phyloP scores from a whole-genome alignment of 1,139 yeast genomes.

The Pneumocystis carinii region DNA sequence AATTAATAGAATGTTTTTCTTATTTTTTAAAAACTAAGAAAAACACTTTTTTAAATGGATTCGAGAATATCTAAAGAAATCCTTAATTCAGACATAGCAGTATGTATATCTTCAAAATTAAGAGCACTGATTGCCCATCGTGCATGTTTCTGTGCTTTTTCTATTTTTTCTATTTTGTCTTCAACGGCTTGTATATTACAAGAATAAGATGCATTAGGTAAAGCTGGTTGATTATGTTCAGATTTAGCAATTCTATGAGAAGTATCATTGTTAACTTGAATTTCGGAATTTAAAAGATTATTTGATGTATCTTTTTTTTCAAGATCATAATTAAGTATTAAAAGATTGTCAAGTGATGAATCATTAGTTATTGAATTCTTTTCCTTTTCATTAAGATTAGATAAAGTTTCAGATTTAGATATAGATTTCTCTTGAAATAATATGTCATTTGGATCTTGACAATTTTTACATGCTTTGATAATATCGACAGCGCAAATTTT shows the following conservation, averaged over 20 bases:
- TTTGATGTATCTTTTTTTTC: too few relatives aligned
- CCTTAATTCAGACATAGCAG: slow-evolving; percentile 64
- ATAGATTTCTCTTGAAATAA: slow-evolving; percentile 3
- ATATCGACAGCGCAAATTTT: slow-evolving; percentile 47
- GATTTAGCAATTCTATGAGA: not conserved
- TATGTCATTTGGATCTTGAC: slow-evolving; percentile 39
- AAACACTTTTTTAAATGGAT: not conserved
- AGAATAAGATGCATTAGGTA: slow-evolving; percentile 11
- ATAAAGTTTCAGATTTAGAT: slow-evolving; percentile 6
- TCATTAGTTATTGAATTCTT: not conserved
- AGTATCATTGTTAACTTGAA: too few relatives aligned
- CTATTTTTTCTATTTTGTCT: slow-evolving; percentile 44
- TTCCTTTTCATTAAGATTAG: not conserved
- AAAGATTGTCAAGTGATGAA: not conserved
- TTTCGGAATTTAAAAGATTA: too few relatives aligned
- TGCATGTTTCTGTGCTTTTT: slow-evolving; percentile 71
- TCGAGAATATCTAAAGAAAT: slow-evolving; percentile 33
- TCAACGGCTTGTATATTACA: slow-evolving; percentile 38
- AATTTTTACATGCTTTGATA: slow-evolving; percentile 31
- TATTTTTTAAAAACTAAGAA: not conserved
- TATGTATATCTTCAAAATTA: slow-evolving; percentile 72
- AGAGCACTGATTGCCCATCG: slow-evolving; percentile 87
- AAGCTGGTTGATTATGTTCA: slow-evolving; percentile 10
- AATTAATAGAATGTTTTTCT: not conserved
- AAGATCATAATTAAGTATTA: not conserved